Conservation (phyloP, 108 stramenopile genomes). For the Nitzschia palea region DNA sequence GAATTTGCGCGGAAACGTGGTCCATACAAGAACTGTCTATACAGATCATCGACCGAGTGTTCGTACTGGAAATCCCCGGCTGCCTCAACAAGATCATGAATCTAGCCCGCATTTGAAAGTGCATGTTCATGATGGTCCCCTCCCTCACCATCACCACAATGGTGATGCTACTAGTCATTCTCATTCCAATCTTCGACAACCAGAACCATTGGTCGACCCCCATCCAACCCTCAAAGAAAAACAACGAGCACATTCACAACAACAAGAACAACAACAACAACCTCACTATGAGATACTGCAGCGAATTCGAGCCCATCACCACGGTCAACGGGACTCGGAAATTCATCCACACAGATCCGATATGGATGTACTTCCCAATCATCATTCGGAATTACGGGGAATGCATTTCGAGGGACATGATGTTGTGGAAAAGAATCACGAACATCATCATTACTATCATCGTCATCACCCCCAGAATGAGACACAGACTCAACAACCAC, state of each 20-base stretch:
- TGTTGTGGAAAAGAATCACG: conserved; percentile 3
- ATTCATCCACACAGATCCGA: too few relatives aligned
- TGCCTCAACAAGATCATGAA: too few relatives aligned
- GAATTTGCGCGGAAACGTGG: neutral
- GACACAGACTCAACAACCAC: neutral
- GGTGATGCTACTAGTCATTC: neutral
- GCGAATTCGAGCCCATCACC: too few relatives aligned
- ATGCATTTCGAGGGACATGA: conserved; percentile 9
- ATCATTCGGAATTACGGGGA: neutral
- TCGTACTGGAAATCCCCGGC: too few relatives aligned
- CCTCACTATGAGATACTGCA: too few relatives aligned
- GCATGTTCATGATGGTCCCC: too few relatives aligned
- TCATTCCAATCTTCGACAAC: neutral
- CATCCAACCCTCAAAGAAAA: neutral
- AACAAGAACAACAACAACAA: too few relatives aligned
- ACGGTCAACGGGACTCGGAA: too few relatives aligned
- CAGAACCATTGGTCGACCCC: conserved; percentile 2
- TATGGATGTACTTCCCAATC: neutral
- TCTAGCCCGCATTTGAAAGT: too few relatives aligned
- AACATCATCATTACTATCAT: conserved; percentile 18
- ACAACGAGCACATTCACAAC: too few relatives aligned
- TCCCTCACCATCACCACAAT: neutral
- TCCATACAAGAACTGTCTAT: neutral
- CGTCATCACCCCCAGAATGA: conserved; percentile 7
- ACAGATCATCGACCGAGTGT: too few relatives aligned